Percentiles rank a stretch among this genome's conserved stretches.
Evolutionary conservation across 768 basidiomycete species (phyloP).

Genomic region (Psilocybe subaeruginosa): DNA sequence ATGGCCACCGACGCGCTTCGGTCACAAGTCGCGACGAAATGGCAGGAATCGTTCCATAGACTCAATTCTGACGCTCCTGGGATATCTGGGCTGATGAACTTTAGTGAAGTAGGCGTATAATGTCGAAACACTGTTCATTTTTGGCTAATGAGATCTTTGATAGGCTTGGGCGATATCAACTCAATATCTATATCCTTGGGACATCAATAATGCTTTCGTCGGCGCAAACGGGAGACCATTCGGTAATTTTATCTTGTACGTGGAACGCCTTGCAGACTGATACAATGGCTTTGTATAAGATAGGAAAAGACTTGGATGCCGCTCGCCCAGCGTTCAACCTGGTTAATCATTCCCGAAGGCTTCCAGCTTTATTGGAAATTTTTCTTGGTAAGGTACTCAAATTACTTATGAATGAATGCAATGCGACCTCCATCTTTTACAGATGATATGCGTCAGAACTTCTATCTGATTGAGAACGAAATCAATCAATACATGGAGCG

Average conservation of each 20-base stretch:
- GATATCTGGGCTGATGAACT: constrained; percentile 64
- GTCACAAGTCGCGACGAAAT: constrained; percentile 67
- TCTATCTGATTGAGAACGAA: constrained; percentile 62
- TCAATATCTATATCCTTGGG: constrained; percentile 56
- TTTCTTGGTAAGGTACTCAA: constrained; percentile 60
- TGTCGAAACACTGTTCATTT: not conserved
- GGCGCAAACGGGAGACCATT: constrained; percentile 10
- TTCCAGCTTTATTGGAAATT: constrained; percentile 68
- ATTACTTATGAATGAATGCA: not conserved
- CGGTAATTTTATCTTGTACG: constrained; percentile 8
- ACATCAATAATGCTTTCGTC: constrained; percentile 36
- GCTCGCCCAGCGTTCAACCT: constrained; percentile 60
- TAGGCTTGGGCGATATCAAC: constrained; percentile 66
- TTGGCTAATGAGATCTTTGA: not conserved
- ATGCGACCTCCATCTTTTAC: not conserved
- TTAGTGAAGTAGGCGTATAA: constrained; percentile 53
- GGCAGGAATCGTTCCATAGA: constrained; percentile 71
- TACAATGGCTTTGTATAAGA: constrained; percentile 4
- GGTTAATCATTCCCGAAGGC: constrained; percentile 58
- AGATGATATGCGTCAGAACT: constrained; percentile 70
- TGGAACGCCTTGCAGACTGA: not conserved
- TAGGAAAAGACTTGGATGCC: constrained; percentile 44
- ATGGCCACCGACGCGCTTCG: constrained; percentile 69
- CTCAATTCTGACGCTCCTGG: constrained; percentile 62
- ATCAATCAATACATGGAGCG: constrained; percentile 57